Evolutionary conservation across 805 yeast species (phyloP).

Genomic region (Spathaspora sp.): DNA sequence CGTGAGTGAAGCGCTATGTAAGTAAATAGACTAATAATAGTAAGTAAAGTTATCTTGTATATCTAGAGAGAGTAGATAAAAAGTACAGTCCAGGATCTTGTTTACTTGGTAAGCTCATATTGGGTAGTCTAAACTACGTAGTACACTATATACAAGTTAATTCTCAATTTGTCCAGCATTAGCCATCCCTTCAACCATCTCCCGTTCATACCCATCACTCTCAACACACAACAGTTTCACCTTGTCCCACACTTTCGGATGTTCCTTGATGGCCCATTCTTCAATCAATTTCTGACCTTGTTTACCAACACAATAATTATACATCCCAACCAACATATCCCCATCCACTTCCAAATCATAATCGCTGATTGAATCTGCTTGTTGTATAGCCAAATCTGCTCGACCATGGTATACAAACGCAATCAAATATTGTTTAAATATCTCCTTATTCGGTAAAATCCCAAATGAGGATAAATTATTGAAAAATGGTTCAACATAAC

Average conservation of each 20-base stretch:
- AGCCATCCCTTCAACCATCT: not conserved
- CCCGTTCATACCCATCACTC: not conserved
- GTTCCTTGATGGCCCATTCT: slow-evolving; percentile 29
- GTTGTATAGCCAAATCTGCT: slow-evolving; percentile 50
- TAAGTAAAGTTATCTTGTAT: too few species aligned
- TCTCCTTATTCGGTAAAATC: slow-evolving; percentile 48
- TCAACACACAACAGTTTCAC: slow-evolving; percentile 6
- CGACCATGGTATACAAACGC: slow-evolving; percentile 69
- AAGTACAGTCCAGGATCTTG: too few species aligned
- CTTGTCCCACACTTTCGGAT: slow-evolving; percentile 26
- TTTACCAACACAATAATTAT: slow-evolving; percentile 38
- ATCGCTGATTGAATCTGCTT: slow-evolving; percentile 46
- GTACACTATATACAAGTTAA: not conserved
- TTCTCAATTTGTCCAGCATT: not conserved
- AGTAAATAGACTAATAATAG: too few species aligned
- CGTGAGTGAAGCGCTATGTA: not conserved
- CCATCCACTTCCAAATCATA: slow-evolving; percentile 42
- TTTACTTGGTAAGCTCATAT: too few species aligned
- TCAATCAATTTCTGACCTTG: slow-evolving; percentile 25
- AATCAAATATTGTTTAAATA: slow-evolving; percentile 58
- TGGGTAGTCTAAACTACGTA: too few species aligned
- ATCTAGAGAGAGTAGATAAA: too few species aligned
- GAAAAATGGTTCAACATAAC: slow-evolving; percentile 62
- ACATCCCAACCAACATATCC: slow-evolving; percentile 44
- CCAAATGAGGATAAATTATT: slow-evolving; percentile 50